Evolutionary conservation across 257 asterid genomes (phyloP), one percentile per base, ranked within the genome.

Genomic region (Ocimum tenuiflorum): DNA sequence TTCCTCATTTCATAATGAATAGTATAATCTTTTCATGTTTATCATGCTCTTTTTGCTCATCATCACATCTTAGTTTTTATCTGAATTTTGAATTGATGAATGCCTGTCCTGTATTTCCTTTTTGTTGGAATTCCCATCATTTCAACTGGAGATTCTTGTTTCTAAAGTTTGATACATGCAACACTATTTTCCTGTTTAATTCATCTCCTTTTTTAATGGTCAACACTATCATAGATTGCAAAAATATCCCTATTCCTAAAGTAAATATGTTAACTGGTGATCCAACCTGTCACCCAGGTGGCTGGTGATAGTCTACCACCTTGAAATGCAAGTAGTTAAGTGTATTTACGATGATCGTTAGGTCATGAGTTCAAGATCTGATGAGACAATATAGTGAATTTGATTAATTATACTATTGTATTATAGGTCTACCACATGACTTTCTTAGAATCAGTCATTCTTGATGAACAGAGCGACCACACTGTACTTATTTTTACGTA

Each of bases 91-190:
- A 53, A 60, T 38, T 60, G 48, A 50, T 69, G 63, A 55, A 70
- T 51, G 41, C 29, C 24, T 70, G 74, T 69, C 63, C 47, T 47
- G 12, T 20, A 52, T 46, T 33, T 46, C 45, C 19, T 20, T 47
- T 42, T 41, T 71, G 60, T 46, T 48, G 68, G 36, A 45, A 55
- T 51, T 60, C 27, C 36, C 70, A 64, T 54, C 55, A 56, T 55
- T 52, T 45, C 22, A 33, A 23, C 19, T 36, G 29, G 51, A 23
- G 60, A 46, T 19, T 64, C 60, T 46, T 56, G 68, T 48, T 65
- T 20, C 52, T n/a, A 31, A 71, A 53, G 52, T 31, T 20, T 42
- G 52, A 31, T 53, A 53, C 74, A 59, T 57, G 51, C 6, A 8
- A 9, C 33, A 47, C 24, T 27, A 18, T 24, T 2, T 33, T 18